Base-by-base conservation (phyloP, 345 rosid genomes). In the Garcia nutans region DNA sequence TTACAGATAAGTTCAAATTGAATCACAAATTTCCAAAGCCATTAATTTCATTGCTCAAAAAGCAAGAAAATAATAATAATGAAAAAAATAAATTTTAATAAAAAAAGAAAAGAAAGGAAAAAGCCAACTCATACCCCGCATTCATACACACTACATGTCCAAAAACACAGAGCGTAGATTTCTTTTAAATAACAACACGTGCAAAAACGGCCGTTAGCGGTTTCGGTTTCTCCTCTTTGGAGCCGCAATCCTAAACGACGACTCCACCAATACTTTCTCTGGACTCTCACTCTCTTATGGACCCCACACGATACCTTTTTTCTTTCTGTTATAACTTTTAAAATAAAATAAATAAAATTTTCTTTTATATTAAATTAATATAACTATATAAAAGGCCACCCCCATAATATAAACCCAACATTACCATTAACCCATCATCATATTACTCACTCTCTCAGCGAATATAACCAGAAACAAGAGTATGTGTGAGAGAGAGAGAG, bases 181-280 rank as follows among this genome's bases (percentile, higher is more conserved):
- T 59, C 23, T 68, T 58, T 47, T 24, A 44, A 55, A 44, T 28
- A 50, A 8, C 26, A 77, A 77, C 80, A 77, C 80, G 80, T 77
- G 80, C 75, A 63, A 42, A 62, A 70, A 61, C 33, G 71, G 80
- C 62, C 54, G 64, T 70, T 37, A 24, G 75, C 74, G 64, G 75
- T 77, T 77, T 70, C 64, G 33, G 74, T 50, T 77, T 62, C 63
- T 12, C 63, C 45, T 20, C 47, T 9, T 22, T 0, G 23, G 31
- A 33, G 74, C 52, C 74, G 37, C 78, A 41, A 54, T 66, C 78
- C 63, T 22, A 65, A 42, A 61, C 76, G 62, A 45, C 71, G 70
- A 65, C 33, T 19, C 64, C 24, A 45, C 45, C 19, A 8, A 23
- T 8, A 15, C 1, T 8, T 42, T 73, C 59, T 22, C 12, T 74